These are phyloP conservation scores for Diaporthe caulivora DNA, from an alignment of 2,329 filamentous ascomycete species.

Conservation along the genomic window DNA sequence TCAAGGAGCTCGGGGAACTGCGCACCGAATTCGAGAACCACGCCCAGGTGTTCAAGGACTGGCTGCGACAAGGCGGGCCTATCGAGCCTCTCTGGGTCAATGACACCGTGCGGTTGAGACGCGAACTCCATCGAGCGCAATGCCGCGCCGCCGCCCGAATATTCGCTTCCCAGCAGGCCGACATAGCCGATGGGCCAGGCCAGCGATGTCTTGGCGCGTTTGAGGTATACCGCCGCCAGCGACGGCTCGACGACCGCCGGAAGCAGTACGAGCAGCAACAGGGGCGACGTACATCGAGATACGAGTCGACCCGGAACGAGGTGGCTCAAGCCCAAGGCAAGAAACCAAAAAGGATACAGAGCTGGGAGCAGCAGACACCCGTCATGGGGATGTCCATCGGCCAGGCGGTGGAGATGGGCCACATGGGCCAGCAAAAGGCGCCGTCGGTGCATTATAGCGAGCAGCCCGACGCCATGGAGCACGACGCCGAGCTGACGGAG, in stretches of 20 bases:
- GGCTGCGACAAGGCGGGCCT: conserved; percentile 66
- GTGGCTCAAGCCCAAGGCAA: conserved; percentile 42
- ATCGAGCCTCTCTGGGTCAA: conserved; percentile 68
- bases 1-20: conserved; percentile 62
- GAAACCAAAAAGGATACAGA: conserved; percentile 28
- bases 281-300: conserved; percentile 43
- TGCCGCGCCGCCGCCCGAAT: conserved; percentile 69
- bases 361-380: conserved; percentile 38
- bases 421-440: conserved; percentile 34
- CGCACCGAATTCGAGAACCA: conserved; percentile 61
- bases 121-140: conserved; percentile 68
- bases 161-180: conserved; percentile 63
- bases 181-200: conserved; percentile 46
- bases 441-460: conserved; percentile 31
- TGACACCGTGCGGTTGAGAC: conserved; percentile 63
- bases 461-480: conserved; percentile 32
- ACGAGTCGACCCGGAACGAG: conserved; percentile 36
- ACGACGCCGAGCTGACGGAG: conserved; percentile 39
- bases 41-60: conserved; percentile 64
- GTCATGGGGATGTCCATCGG: conserved; percentile 33
- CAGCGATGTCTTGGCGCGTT: conserved; percentile 68
- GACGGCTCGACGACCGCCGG: conserved; percentile 48
- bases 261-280: conserved; percentile 51
- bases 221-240: conserved; percentile 64
- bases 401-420: conserved; percentile 39